phyloP scores from a whole-genome alignment of 139 green algal genomes.

The Monoraphidium neglectum region DNA sequence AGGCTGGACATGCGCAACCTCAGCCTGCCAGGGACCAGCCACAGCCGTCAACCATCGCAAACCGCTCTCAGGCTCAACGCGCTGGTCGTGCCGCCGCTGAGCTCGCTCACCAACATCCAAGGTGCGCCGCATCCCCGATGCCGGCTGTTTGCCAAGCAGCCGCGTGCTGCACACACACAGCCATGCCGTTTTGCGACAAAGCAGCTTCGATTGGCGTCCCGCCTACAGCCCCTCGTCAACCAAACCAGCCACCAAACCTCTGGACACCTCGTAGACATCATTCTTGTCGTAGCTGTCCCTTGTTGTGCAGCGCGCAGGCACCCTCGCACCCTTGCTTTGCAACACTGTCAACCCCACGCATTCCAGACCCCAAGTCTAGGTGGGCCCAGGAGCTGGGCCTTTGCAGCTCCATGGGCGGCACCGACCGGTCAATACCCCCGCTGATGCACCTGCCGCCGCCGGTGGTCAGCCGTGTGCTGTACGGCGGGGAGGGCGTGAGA shows the following conservation, averaged over 20 bases:
- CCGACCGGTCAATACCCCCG: slow-evolving; percentile 34
- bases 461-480: slow-evolving; percentile 34
- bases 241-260: too few species aligned
- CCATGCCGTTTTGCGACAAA: too few species aligned
- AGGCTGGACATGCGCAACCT: background rate
- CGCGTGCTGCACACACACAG: background rate
- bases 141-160: background rate
- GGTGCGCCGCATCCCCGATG: background rate
- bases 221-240: too few species aligned
- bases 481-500: slow-evolving; percentile 11
- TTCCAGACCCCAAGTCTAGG: slow-evolving; percentile 25
- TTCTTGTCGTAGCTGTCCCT: too few species aligned
- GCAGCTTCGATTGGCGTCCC: too few species aligned
- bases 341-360: too few species aligned
- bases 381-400: slow-evolving; percentile 10
- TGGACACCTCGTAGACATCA: too few species aligned
- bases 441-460: slow-evolving; percentile 47
- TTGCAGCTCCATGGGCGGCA: background rate
- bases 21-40: background rate
- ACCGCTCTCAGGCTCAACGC: slow-evolving; percentile 50
- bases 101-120: slow-evolving; percentile 9
- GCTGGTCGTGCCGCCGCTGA: slow-evolving; percentile 14
- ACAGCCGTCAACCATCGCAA: background rate
- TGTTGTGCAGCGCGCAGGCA: too few species aligned
- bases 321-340: too few species aligned